Percentiles rank a stretch among this genome's conserved stretches.
Conservation (phyloP, 768 basidiomycete species). For the Cytidiella melzeri region DNA sequence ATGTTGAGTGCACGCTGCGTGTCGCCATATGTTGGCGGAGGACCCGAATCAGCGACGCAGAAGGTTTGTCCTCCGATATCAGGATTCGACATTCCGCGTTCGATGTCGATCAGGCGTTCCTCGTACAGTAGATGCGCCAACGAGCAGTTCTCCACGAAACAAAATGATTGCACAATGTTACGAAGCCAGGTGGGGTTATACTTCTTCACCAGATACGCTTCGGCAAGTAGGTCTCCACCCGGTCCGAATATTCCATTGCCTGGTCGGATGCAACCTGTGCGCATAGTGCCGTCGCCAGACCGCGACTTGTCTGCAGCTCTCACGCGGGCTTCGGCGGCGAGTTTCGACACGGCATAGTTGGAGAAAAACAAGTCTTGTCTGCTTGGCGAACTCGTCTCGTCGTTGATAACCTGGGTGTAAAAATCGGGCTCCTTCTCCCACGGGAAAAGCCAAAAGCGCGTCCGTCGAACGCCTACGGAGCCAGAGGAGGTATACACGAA, state of each 20-base stretch:
- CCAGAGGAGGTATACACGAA: constrained; percentile 74
- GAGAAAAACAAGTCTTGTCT: constrained; percentile 60
- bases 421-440: constrained; percentile 57
- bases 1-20: constrained; percentile 48
- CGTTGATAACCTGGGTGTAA: constrained; percentile 59
- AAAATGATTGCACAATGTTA: constrained; percentile 54
- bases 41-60: constrained; percentile 58
- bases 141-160: constrained; percentile 74
- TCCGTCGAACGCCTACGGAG: constrained; percentile 50
- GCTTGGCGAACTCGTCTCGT: constrained; percentile 49
- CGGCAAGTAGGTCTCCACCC: constrained; percentile 65
- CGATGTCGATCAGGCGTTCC: constrained; percentile 53
- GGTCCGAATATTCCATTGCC: constrained; percentile 75
- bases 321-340: constrained; percentile 46
- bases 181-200: constrained; percentile 59
- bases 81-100: constrained; percentile 36
- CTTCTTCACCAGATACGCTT: constrained; percentile 53
- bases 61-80: constrained; percentile 76
- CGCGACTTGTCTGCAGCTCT: constrained; percentile 34
- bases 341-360: constrained; percentile 70
- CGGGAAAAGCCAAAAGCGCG: constrained; percentile 66
- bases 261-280: constrained; percentile 73
- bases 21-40: constrained; percentile 58
- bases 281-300: constrained; percentile 33
- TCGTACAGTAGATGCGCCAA: constrained; percentile 71